These are phyloP conservation scores for Urochloa ruziziensis DNA, from an alignment of 176 grass and related monocot genomes.

Conservation along the genomic window DNA sequence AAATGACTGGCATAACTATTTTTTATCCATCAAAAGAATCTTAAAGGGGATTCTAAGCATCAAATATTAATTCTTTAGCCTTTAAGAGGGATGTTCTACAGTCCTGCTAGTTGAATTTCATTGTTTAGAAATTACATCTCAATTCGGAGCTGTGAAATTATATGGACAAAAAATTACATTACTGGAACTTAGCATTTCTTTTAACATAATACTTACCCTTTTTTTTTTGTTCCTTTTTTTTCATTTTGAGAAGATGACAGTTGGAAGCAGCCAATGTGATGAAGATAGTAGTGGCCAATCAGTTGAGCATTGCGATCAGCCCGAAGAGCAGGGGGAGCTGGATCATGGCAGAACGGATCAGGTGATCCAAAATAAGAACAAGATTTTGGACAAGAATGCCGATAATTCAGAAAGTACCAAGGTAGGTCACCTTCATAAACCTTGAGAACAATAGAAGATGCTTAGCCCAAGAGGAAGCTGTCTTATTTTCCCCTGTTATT, in stretches of 20 bases:
- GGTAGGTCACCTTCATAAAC: constrained; percentile 21
- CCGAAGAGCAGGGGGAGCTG: constrained; percentile 25
- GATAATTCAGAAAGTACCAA: constrained; percentile 22
- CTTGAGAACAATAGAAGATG: background rate
- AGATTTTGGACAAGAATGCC: constrained; percentile 9
- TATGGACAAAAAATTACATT: background rate
- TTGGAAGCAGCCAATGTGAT: constrained; percentile 24
- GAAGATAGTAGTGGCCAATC: constrained; percentile 11
- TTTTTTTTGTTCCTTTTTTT: background rate
- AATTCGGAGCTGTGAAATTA: background rate
- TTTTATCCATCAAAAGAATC: too few relatives aligned
- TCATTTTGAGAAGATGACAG: constrained; percentile 16
- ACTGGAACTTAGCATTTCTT: background rate
- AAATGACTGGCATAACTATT: too few relatives aligned
- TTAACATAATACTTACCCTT: background rate
- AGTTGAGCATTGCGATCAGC: constrained; percentile 1
- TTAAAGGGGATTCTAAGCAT: too few relatives aligned
- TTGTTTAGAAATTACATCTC: background rate
- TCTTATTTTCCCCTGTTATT: too few relatives aligned
- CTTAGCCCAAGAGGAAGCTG: background rate
- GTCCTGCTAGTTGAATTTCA: too few relatives aligned
- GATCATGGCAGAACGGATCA: constrained; percentile 3
- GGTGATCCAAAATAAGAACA: constrained; percentile 14
- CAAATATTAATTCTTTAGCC: background rate
- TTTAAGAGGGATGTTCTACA: too few relatives aligned